These are phyloP conservation scores for Stagonosporopsis vannaccii DNA, from an alignment of 2,329 filamentous ascomycete species.

Conservation along the genomic window DNA sequence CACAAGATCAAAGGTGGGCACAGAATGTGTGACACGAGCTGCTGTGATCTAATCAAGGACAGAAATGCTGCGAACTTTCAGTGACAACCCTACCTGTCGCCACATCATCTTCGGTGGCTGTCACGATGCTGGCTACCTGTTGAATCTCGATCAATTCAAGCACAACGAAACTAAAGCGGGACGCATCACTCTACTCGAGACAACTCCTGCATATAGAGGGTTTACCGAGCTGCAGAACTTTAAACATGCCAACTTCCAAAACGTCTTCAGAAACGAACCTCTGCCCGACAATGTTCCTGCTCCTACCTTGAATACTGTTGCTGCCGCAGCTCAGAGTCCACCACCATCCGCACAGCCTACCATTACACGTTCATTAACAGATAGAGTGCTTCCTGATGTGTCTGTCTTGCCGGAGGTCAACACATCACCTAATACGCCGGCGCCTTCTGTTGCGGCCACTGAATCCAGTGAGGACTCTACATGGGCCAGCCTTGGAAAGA, in stretches of 20 bases:
- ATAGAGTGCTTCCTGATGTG: constrained; percentile 20
- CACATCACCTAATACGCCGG: constrained; percentile 31
- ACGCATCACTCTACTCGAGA: constrained; percentile 56
- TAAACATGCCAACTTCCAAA: constrained; percentile 48
- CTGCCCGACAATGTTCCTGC: constrained; percentile 44
- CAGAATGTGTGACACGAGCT: background rate
- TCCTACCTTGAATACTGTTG: constrained; percentile 11
- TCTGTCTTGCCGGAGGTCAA: constrained; percentile 23
- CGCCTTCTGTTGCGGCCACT: constrained; percentile 25
- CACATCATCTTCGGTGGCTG: constrained; percentile 58
- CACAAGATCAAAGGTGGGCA: constrained; percentile 54
- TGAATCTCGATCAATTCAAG: constrained; percentile 56
- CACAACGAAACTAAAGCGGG: constrained; percentile 47
- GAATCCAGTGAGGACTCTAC: constrained; percentile 28
- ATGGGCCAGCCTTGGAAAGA: constrained; percentile 54
- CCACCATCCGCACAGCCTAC: constrained; percentile 20
- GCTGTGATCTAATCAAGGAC: constrained; percentile 16
- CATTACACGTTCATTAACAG: constrained; percentile 23
- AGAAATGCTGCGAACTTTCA: constrained; percentile 57
- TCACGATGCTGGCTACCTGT: constrained; percentile 56
- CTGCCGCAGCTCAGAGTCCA: constrained; percentile 1
- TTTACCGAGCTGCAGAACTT: constrained; percentile 53
- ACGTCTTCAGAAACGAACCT: constrained; percentile 52
- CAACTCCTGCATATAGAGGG: constrained; percentile 51
- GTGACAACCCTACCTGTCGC: constrained; percentile 55